Evolutionary conservation across 2,329 filamentous ascomycete genomes (phyloP).

Genomic region (Tolypocladium ophioglossoides): DNA sequence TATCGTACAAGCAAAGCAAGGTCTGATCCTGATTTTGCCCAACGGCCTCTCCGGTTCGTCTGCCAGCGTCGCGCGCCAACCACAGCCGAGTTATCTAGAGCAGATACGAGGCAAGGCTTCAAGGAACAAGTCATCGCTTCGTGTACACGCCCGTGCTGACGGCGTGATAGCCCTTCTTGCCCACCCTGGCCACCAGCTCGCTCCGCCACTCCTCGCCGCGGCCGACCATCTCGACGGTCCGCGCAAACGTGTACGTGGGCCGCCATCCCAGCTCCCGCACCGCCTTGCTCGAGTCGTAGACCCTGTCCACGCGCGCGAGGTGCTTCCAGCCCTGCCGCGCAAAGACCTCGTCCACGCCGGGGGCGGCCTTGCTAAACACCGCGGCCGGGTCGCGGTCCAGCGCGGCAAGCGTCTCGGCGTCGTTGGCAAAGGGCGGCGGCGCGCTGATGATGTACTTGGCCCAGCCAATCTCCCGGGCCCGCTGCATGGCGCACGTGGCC

Average conservation of each 20-base stretch:
- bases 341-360: slow-evolving; percentile 20
- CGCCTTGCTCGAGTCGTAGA: slow-evolving; percentile 33
- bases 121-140: slow-evolving; percentile 10
- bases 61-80: too few species aligned
- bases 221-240: slow-evolving; percentile 20
- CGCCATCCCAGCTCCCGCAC: slow-evolving; percentile 30
- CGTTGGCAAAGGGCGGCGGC: slow-evolving; percentile 27
- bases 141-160: slow-evolving; percentile 33
- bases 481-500: slow-evolving; percentile 25
- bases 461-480: slow-evolving; percentile 21
- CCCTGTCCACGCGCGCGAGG: slow-evolving; percentile 27
- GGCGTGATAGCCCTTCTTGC: slow-evolving; percentile 33
- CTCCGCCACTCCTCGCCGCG: slow-evolving; percentile 28
- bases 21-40: not conserved
- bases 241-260: slow-evolving; percentile 29
- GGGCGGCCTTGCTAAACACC: slow-evolving; percentile 17
- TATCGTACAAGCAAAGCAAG: not conserved
- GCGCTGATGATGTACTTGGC: slow-evolving; percentile 32
- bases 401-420: slow-evolving; percentile 16
- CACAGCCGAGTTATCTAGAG: not conserved
- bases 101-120: too few species aligned
- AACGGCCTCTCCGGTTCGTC: too few species aligned
- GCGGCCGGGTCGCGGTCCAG: slow-evolving; percentile 21
- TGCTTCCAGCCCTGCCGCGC: slow-evolving; percentile 23
- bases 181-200: slow-evolving; percentile 25